Evolutionary conservation across 768 basidiomycete species (phyloP).

Genomic region (Sarcomyxa edulis): DNA sequence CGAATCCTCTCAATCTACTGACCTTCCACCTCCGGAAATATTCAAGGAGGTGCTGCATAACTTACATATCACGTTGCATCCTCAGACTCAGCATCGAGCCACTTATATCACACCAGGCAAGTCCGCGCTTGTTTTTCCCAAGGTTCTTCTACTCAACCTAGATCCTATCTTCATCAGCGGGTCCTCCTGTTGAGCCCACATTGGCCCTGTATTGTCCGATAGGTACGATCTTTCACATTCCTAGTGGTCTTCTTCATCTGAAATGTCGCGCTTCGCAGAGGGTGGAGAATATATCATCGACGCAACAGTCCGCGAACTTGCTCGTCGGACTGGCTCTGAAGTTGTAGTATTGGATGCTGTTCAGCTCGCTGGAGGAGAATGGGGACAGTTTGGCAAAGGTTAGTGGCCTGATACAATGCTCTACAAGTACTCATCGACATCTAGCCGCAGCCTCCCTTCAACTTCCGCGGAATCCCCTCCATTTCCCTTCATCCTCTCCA

Average conservation of each 20-base stretch:
- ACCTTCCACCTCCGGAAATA: constrained; percentile 68
- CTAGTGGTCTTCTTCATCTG: constrained; percentile 3
- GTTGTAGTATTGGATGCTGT: constrained; percentile 80
- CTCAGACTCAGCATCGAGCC: constrained; percentile 74
- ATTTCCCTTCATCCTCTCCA: constrained; percentile 39
- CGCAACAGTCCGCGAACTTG: constrained; percentile 74
- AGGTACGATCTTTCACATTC: constrained; percentile 17
- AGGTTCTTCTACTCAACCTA: too few relatives aligned
- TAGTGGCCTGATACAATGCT: constrained; percentile 7
- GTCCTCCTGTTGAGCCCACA: constrained; percentile 67
- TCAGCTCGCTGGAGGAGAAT: constrained; percentile 84
- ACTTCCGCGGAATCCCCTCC: constrained; percentile 71
- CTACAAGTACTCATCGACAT: constrained; percentile 2
- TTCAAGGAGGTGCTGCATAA: constrained; percentile 75
- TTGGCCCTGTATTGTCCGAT: constrained; percentile 86
- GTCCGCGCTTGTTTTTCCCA: too few relatives aligned
- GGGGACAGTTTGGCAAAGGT: constrained; percentile 83
- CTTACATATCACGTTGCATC: constrained; percentile 71
- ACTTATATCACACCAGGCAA: too few relatives aligned
- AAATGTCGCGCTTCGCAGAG: too few relatives aligned
- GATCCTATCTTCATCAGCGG: constrained; percentile 44
- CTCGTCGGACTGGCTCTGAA: constrained; percentile 68
- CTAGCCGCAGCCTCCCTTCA: constrained; percentile 67
- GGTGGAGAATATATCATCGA: constrained; percentile 84
- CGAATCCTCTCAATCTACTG: constrained; percentile 21